Percentiles rank a stretch among this genome's conserved stretches.
Conservation (phyloP, 257 asterid genomes). For the Solanum ossicruentum region DNA sequence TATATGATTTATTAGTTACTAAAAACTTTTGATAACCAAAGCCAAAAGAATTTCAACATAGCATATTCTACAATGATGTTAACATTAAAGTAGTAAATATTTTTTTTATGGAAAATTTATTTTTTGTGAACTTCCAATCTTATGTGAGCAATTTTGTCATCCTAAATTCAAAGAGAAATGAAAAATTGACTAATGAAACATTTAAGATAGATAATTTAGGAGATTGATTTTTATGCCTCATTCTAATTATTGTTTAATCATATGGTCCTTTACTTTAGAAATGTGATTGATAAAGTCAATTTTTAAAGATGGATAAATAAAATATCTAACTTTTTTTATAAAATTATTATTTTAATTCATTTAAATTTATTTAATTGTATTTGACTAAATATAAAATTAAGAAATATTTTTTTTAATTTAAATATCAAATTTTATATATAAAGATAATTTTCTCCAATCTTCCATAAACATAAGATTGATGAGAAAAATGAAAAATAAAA, state of each 20-base stretch:
- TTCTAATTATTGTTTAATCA: background rate
- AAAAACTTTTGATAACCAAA: conserved; percentile 18
- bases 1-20: conserved; percentile 9
- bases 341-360: too few relatives aligned
- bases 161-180: background rate
- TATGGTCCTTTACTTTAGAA: background rate
- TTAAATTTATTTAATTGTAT: too few relatives aligned
- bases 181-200: background rate
- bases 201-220: background rate
- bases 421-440: background rate
- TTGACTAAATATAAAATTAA: too few relatives aligned
- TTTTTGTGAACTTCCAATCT: too few relatives aligned
- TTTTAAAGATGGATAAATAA: too few relatives aligned
- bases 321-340: too few relatives aligned
- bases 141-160: background rate
- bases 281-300: background rate
- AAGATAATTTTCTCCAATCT: background rate
- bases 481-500: background rate
- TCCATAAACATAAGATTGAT: background rate
- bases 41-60: conserved; percentile 9
- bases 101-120: too few relatives aligned
- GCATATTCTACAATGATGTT: conserved; percentile 26
- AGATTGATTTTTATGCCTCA: background rate
- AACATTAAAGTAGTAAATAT: conserved; percentile 5
- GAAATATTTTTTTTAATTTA: too few relatives aligned